Percentiles rank a stretch among this genome's conserved stretches.
Evolutionary conservation across 176 grass and related monocot genomes (phyloP).

Genomic region (Eremochloa ophiuroides): DNA sequence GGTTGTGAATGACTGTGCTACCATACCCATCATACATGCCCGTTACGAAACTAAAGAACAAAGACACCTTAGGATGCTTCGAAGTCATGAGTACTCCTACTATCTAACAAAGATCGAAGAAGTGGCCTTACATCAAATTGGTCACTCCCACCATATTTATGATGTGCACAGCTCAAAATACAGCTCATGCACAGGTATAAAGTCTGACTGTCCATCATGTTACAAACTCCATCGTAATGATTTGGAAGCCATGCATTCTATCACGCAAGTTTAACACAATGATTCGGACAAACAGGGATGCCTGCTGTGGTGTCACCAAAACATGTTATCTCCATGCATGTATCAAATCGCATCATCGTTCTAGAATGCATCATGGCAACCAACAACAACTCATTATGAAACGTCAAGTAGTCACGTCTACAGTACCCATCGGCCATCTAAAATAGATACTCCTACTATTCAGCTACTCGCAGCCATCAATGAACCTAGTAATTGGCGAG

Average conservation of each 20-base stretch:
- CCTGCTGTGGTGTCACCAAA: background rate
- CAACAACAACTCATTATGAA: conserved; percentile 19
- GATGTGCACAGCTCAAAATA: conserved; percentile 8
- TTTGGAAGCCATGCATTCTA: conserved; percentile 18
- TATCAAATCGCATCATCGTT: conserved; percentile 4
- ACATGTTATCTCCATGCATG: conserved; percentile 14
- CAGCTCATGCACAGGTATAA: background rate
- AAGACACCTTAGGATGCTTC: background rate
- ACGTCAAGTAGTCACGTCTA: background rate
- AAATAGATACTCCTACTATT: background rate
- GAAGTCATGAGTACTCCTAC: background rate
- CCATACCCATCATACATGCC: background rate
- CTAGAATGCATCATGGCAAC: background rate
- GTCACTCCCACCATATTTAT: background rate
- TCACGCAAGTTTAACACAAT: conserved; percentile 24
- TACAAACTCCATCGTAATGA: conserved; percentile 4
- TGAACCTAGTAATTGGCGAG: background rate
- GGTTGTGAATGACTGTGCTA: background rate
- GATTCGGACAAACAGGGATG: conserved; percentile 31
- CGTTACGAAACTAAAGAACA: conserved; percentile 13
- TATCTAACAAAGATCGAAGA: conserved; percentile 15
- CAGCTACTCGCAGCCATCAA: background rate
- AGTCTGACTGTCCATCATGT: conserved; percentile 7
- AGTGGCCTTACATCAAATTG: background rate
- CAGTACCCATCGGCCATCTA: background rate